Base-by-base conservation (phyloP, 257 asterid genomes). In the Apocynum venetum region DNA sequence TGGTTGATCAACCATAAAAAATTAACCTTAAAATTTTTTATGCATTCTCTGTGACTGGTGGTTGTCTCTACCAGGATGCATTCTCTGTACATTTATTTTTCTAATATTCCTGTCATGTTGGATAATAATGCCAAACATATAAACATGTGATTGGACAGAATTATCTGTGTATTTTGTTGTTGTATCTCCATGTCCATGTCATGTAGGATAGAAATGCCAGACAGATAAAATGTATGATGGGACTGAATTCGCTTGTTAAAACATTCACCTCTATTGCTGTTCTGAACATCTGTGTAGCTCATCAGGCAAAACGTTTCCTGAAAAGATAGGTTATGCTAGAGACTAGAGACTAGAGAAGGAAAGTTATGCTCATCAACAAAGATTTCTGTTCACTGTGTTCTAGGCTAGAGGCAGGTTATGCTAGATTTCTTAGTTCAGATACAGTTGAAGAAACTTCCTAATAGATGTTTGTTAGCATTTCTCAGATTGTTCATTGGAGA, bases 401-500 rank as follows among this genome's bases (percentile, higher is more conserved):
- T 53, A 38, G 38, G 19, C 49, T 71, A 31, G 60, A 68, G 69
- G 35, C 31, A 6, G 31, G 13, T 57, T 25, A 20, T 57, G 36
- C 38, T 57, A 20, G 60, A 41, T 59, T 56, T 19, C 19, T 48
- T 76, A 40, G 64, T 53, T 69, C 14, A 3, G 4, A 19, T 76
- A 72, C 40, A 11, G 71, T 70, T 77, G 63, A 44, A 47, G 71
- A 38, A 38, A 47, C 57, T 51, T 53, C 19, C 48, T 80, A 38
- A 75, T 41, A 70, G 61, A 44, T 60, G 46, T 63, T 40, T 78
- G 53, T 31, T 43, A 79, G 76, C 79, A 75, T 12, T 84, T 76
- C 67, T 72, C 96, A 96, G 96, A 96, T 96, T 83, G 99, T 96
- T 80, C 97, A 93, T 82, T 96, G 98, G 99, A 88, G 90, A 87